A percentile compares a stretch with the other conserved stretches of the same genome.
Evolutionary conservation across 2,329 filamentous ascomycete species (phyloP).

Genomic region (Colletotrichum orchidophilum): DNA sequence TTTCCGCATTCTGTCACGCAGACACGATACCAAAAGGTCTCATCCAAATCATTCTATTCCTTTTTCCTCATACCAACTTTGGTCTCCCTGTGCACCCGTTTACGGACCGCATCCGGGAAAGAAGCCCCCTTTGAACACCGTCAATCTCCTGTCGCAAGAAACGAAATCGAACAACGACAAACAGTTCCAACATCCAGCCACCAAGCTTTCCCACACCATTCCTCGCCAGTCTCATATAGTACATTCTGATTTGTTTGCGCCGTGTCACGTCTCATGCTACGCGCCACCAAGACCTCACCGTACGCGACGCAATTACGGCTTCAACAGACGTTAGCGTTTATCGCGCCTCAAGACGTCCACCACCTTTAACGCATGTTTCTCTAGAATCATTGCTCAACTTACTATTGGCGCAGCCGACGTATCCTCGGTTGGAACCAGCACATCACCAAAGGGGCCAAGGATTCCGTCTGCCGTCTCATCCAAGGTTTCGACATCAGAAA

Average conservation of each 20-base stretch:
- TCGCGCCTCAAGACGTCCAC: not conserved
- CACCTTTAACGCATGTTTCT: not conserved
- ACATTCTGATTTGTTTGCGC: conserved; percentile 7
- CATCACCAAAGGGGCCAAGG: not conserved
- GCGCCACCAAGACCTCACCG: not conserved
- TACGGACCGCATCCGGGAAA: not conserved
- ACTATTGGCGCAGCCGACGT: not conserved
- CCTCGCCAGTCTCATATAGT: not conserved
- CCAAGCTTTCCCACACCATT: not conserved
- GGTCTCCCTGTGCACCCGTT: conserved; percentile 7
- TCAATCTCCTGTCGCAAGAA: not conserved
- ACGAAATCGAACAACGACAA: not conserved
- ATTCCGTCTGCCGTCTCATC: not conserved
- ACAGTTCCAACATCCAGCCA: not conserved
- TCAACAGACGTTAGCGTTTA: conserved; percentile 4
- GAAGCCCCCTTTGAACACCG: not conserved
- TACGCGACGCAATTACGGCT: not conserved
- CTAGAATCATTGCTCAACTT: conserved; percentile 10
- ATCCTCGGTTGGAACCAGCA: not conserved
- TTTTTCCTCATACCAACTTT: not conserved
- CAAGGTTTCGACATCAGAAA: not conserved
- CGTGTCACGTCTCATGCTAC: conserved; percentile 6
- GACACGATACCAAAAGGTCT: not conserved
- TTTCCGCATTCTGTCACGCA: not conserved
- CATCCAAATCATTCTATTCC: not conserved